Percentiles rank a stretch among this genome's conserved stretches.
Evolutionary conservation across 2,329 filamentous ascomycete species (phyloP).

Genomic region (Colletotrichum costaricense): DNA sequence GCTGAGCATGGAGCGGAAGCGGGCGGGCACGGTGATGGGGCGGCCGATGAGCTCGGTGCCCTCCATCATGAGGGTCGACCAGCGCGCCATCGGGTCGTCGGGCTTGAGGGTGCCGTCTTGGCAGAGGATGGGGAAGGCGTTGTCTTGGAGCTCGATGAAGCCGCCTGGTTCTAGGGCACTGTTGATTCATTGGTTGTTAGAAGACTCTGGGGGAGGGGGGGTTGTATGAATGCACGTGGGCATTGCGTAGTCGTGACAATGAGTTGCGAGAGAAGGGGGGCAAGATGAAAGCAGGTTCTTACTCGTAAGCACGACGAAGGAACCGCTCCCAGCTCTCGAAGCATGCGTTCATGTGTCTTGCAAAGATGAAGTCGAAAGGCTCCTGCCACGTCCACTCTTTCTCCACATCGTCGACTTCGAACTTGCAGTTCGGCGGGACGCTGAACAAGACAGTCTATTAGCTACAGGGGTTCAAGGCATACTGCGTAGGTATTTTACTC

Average conservation of each 20-base stretch:
- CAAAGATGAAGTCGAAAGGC: constrained; percentile 48
- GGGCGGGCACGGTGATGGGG: constrained; percentile 40
- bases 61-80: constrained; percentile 45
- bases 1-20: constrained; percentile 41
- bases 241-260: constrained; percentile 61
- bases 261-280: constrained; percentile 53
- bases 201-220: too few species aligned
- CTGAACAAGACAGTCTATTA: constrained; percentile 9
- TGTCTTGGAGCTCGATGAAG: constrained; percentile 47
- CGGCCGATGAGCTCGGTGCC: constrained; percentile 44
- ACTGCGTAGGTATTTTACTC: neutral
- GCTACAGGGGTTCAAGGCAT: too few species aligned
- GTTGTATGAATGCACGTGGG: constrained; percentile 1
- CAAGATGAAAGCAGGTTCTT: neutral
- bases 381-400: constrained; percentile 37
- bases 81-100: constrained; percentile 43
- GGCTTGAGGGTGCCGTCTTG: constrained; percentile 45
- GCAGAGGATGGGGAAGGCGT: constrained; percentile 41
- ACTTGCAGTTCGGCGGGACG: constrained; percentile 44
- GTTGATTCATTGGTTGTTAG: too few species aligned
- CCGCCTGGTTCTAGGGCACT: constrained; percentile 39
- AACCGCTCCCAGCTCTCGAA: constrained; percentile 41
- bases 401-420: constrained; percentile 47
- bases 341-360: constrained; percentile 44
- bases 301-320: constrained; percentile 38